Evolutionary conservation across 2,329 filamentous ascomycete genomes (phyloP), one percentile per base, ranked within the genome.

Genomic region (Aspergillus sp.): DNA sequence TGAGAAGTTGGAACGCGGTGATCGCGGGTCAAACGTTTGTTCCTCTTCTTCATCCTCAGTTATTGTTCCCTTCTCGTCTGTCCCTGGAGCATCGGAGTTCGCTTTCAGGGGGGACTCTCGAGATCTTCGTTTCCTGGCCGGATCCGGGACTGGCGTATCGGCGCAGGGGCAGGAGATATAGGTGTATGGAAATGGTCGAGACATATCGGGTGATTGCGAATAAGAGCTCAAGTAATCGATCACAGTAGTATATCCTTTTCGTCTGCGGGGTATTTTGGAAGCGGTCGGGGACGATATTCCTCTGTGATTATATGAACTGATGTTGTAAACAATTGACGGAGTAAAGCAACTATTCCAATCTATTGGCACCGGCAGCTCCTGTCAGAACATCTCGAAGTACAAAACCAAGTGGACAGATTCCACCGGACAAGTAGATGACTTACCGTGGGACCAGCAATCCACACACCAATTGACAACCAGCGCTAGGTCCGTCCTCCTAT

Each of bases 1-100:
- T 56, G 89, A 90, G 75, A 89, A 97, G 67, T 90, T 93, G 49
- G 93, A 87, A 33, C 90, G 84, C 13, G 87, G 81, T 51, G 85
- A 84, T 59, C 86, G 83, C 2, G 93, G 90, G 64, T 98, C 87
- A 67, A 98, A 95, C 3, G 88, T 85, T 52, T 79, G 77, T 49
- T 88, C 87, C 55, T 89, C 85, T 50, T 87, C 83, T 44, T 88
- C 83, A 23, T 79, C 72, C 3, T 72, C 70, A 47, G 63, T 68
- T 39, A 19, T 39, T 12, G 10, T 20, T 19, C 10, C 19, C 37
- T 13, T 22, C 7, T 39, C 17, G 10, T 39, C 37, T 20, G 37
- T 39, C n/a, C 17, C 46, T 27, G 59, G 45, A 27, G 53, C 54
- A 48, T 47, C 50, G 20, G 53, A 48, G 12, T 60, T 59, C 46